Base-by-base conservation (phyloP, 495 filamentous ascomycete genomes). In the Trichoderma reesei region DNA sequence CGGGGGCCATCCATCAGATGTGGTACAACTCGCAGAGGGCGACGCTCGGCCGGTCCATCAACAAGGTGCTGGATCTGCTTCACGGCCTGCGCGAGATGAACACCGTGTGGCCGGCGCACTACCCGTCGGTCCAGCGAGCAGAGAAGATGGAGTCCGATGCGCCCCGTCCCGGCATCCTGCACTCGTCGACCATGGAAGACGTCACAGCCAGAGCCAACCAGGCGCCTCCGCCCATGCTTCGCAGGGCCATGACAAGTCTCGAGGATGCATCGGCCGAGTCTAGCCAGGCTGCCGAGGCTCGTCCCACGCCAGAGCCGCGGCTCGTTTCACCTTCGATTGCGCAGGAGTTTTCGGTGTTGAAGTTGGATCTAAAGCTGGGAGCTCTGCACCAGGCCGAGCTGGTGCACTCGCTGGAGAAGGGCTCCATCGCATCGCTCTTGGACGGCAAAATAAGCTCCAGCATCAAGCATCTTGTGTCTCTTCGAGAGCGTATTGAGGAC, bases 331-430 rank as follows among this genome's bases (percentile, higher is more conserved):
- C 92, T 26, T 89, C 97, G 75, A 92, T 97, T 64, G 91, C 92
- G 5, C 91, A 96, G 62, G 90, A 98, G 66, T 98, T 98, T 68
- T 96, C 92, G 0, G 87, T 98, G 44, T 75, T 98, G 63, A 98
- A 98, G 75, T 75, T 98, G 65, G 92, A 98, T 71, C 72, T 98
- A 69, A 97, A 97, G 72, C 81, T 98, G 42, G 92, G 92, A 18
- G 81, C 87, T 11, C 69, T 96, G 46, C 88, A 90, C 31, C 94
- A 96, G 71, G 82, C 90, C 0, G 94, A 97, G 67, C 82, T 98
- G 31, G 93, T 97, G 18, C 95, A 98, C 75, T 98, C 94, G n/a
- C 74, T 98, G 68, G 92, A 97, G 71, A 98, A 96, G 75, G 75
- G 79, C 6, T 94, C 94, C 5, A 85, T 98, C 67, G 94, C 94